These are phyloP conservation scores for Cystobasidium onofrii DNA, from an alignment of 768 basidiomycete species.

Conservation along the genomic window DNA sequence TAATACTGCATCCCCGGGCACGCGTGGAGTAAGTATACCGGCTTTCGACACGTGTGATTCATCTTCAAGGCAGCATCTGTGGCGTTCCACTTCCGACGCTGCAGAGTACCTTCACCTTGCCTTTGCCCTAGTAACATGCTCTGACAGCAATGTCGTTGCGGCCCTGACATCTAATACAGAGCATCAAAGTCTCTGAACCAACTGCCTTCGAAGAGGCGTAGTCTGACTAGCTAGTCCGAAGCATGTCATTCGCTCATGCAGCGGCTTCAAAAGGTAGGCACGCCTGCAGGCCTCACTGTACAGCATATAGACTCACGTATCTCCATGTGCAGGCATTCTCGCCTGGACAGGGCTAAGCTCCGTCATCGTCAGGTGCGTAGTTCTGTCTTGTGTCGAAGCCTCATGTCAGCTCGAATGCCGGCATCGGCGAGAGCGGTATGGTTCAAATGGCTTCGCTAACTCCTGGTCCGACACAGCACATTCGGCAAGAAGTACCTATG, in stretches of 20 bases:
- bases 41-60: too few species aligned
- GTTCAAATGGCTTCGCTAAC: not conserved
- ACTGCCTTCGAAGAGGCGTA: not conserved
- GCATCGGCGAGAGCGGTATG: not conserved
- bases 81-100: too few species aligned
- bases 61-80: too few species aligned
- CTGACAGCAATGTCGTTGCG: not conserved
- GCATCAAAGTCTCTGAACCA: not conserved
- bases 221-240: not conserved
- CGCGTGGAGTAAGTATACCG: too few species aligned
- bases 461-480: not conserved
- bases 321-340: not conserved
- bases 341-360: constrained; percentile 9
- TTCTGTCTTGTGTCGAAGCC: not conserved
- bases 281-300: not conserved
- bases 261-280: constrained; percentile 25
- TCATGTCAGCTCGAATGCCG: not conserved
- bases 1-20: too few species aligned
- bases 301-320: not conserved
- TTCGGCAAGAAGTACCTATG: constrained; percentile 25
- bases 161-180: not conserved
- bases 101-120: too few species aligned
- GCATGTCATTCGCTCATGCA: constrained; percentile 25
- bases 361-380: constrained; percentile 1
- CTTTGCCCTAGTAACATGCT: too few species aligned